phyloP scores from a whole-genome alignment of 768 basidiomycete genomes.

The Suillus ampliporus region DNA sequence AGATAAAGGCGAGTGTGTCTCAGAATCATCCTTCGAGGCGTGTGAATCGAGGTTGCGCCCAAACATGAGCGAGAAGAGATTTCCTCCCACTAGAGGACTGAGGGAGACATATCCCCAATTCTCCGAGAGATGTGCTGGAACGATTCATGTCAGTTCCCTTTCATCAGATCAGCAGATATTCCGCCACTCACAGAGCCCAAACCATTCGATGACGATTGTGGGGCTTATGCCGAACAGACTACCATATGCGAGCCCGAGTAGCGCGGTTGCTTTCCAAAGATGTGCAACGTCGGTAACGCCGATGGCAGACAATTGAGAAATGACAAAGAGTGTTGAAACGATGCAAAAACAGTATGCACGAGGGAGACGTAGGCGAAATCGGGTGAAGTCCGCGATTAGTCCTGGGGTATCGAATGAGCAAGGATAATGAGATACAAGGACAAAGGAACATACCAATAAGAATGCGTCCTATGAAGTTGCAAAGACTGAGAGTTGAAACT shows the following conservation, averaged over 20 bases:
- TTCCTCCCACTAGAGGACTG: conserved; percentile 78
- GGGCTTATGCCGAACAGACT: conserved; percentile 75
- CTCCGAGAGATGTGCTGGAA: conserved; percentile 72
- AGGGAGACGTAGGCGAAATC: conserved; percentile 61
- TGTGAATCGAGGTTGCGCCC: conserved; percentile 84
- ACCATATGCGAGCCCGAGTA: conserved; percentile 63
- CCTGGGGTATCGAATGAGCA: conserved; percentile 44
- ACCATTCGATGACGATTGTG: conserved; percentile 86
- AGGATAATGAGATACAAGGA: not conserved
- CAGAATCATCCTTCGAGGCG: conserved; percentile 29
- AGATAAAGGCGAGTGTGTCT: not conserved
- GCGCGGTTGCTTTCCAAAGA: conserved; percentile 60
- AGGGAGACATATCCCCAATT: conserved; percentile 85
- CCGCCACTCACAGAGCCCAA: conserved; percentile 74
- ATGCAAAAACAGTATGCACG: conserved; percentile 74
- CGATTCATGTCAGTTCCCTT: not conserved
- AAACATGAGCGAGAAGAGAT: conserved; percentile 84
- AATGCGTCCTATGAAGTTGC: conserved; percentile 82
- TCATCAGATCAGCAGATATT: conserved; percentile 1
- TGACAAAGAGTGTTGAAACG: conserved; percentile 68
- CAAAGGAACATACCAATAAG: conserved; percentile 57
- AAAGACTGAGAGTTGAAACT: conserved; percentile 81
- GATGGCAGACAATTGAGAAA: conserved; percentile 71
- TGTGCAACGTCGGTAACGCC: conserved; percentile 58
- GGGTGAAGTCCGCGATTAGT: conserved; percentile 67